phyloP scores from a whole-genome alignment of 1,284 basidiomycete species.

The Cutaneotrichosporon sp. region DNA sequence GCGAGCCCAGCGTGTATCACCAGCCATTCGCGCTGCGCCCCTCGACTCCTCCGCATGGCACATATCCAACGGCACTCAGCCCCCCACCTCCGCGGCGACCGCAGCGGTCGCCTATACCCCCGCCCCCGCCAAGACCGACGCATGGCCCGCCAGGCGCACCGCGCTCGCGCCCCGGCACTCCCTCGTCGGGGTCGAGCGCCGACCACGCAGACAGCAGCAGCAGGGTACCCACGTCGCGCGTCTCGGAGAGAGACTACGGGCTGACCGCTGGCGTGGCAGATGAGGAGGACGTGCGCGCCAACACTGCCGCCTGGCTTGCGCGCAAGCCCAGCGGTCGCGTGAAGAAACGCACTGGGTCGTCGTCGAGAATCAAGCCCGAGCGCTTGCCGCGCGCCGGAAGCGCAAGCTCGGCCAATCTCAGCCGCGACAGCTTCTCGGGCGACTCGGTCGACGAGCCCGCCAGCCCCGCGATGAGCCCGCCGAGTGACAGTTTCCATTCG shows the following conservation, averaged over 20 bases:
- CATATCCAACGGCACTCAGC: neutral
- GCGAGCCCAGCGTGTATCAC: neutral
- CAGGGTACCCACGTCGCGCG: no score
- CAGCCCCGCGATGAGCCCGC: neutral
- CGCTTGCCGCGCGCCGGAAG: neutral
- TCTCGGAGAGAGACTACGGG: no score
- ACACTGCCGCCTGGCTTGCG: constrained; percentile 17
- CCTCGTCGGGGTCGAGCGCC: neutral
- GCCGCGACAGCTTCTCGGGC: neutral
- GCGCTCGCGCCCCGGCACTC: neutral
- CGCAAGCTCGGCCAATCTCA: neutral
- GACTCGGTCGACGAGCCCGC: constrained; percentile 3
- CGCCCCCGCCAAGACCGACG: neutral
- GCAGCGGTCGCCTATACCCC: neutral
- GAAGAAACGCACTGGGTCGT: neutral
- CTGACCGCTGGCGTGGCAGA: neutral
- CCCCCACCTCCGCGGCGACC: constrained; percentile 1
- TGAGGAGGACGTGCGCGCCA: neutral
- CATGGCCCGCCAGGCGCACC: neutral
- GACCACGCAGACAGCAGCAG: neutral
- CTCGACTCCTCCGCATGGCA: neutral
- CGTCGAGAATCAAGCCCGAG: neutral
- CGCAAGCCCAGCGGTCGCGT: constrained; percentile 10
- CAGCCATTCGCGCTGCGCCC: constrained; percentile 4
- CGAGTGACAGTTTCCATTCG: neutral